A percentile compares a stretch with the other conserved stretches of the same genome.
These are phyloP conservation scores for Xenosphaeropsis pyriputrescens DNA, from an alignment of 2,329 filamentous ascomycete species.

Conservation along the genomic window DNA sequence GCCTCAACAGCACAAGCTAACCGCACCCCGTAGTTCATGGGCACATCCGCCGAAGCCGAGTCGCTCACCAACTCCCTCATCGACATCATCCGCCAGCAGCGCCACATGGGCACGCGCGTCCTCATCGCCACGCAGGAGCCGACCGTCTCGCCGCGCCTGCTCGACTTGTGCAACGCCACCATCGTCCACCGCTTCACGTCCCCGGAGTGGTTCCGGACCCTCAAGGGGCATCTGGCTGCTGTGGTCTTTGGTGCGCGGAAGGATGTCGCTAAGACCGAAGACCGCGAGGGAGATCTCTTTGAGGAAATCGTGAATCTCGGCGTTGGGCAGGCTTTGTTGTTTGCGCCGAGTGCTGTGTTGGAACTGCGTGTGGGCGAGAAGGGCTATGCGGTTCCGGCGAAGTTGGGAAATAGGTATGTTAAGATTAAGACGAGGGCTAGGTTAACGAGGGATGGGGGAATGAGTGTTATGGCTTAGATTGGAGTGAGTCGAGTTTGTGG, in stretches of 20 bases:
- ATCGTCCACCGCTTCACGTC: constrained; percentile 60
- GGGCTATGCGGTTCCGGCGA: constrained; percentile 2
- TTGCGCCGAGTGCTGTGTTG: constrained; percentile 28
- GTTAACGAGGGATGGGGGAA: constrained; percentile 27
- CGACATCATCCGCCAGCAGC: constrained; percentile 51
- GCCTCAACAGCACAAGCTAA: neutral
- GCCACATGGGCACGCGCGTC: constrained; percentile 51
- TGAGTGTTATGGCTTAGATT: constrained; percentile 23
- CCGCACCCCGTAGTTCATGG: constrained; percentile 37
- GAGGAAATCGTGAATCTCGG: constrained; percentile 28
- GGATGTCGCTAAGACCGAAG: constrained; percentile 13
- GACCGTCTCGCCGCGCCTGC: constrained; percentile 49
- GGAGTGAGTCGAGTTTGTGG: too few species aligned
- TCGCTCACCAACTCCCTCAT: constrained; percentile 48
- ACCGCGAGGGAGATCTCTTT: constrained; percentile 20
- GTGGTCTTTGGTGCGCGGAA: constrained; percentile 13
- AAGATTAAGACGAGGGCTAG: constrained; percentile 23
- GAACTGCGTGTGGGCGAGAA: constrained; percentile 6
- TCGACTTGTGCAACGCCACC: constrained; percentile 59
- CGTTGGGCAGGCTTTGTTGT: constrained; percentile 32
- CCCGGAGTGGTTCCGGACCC: constrained; percentile 40
- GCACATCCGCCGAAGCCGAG: constrained; percentile 33
- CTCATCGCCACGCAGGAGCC: constrained; percentile 69
- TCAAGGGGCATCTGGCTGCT: constrained; percentile 32
- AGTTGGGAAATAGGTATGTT: constrained; percentile 18